phyloP scores from a whole-genome alignment of 2,329 filamentous ascomycete species.

The Phaeoacremonium minimum region DNA sequence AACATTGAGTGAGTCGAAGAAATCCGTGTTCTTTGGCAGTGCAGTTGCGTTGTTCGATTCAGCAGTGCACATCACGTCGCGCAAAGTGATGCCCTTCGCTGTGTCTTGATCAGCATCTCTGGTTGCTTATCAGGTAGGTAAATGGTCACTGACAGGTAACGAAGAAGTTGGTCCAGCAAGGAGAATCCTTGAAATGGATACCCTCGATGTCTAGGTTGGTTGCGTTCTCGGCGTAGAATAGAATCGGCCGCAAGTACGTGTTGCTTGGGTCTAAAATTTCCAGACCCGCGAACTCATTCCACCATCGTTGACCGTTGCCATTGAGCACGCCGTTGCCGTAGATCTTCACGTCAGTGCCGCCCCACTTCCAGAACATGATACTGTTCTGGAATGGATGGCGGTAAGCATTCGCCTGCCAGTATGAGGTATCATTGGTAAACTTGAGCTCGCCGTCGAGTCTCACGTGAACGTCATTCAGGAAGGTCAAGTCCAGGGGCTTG shows the following conservation, averaged over 20 bases:
- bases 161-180: slow-evolving; percentile 61
- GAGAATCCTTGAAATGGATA: slow-evolving; percentile 55
- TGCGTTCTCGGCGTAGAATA: slow-evolving; percentile 58
- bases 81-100: slow-evolving; percentile 46
- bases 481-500: slow-evolving; percentile 54
- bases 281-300: slow-evolving; percentile 20
- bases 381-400: slow-evolving; percentile 40
- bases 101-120: background rate
- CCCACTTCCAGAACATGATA: slow-evolving; percentile 62
- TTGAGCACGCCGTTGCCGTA: slow-evolving; percentile 53
- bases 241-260: slow-evolving; percentile 51
- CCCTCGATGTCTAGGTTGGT: slow-evolving; percentile 54
- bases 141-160: slow-evolving; percentile 38
- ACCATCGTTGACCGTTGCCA: slow-evolving; percentile 45
- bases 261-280: slow-evolving; percentile 47
- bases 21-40: slow-evolving; percentile 57
- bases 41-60: slow-evolving; percentile 38
- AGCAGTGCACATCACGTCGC: slow-evolving; percentile 49
- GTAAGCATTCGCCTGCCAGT: slow-evolving; percentile 37
- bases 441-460: slow-evolving; percentile 53
- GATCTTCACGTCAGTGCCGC: slow-evolving; percentile 56
- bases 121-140: background rate
- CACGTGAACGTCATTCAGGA: slow-evolving; percentile 52
- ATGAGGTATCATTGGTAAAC: slow-evolving; percentile 37
- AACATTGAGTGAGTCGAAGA: slow-evolving; percentile 57